phyloP scores from a whole-genome alignment of 83 land plant genomes.

The Thuja plicata region DNA sequence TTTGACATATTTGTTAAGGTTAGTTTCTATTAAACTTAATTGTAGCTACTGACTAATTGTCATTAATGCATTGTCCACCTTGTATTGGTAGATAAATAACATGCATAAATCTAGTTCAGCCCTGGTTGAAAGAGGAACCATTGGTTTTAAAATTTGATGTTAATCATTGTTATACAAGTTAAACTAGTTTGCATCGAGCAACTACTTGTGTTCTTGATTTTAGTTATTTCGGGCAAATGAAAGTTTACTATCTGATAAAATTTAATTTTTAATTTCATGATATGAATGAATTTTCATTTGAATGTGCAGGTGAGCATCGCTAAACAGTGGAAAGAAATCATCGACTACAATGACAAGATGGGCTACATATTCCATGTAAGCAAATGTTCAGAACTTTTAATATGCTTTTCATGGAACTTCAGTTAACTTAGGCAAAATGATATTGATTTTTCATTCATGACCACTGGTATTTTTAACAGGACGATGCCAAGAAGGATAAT shows the following conservation, averaged over 20 bases:
- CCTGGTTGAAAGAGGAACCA: background rate
- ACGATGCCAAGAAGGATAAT: conserved; percentile 11
- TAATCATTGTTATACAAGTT: background rate
- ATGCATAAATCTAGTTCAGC: background rate
- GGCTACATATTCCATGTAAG: conserved; percentile 77
- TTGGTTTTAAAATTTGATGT: background rate
- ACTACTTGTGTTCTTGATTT: background rate
- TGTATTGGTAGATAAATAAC: background rate
- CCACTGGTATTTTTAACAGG: background rate
- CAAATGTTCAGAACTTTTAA: background rate
- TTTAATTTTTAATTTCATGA: background rate
- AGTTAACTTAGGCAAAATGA: background rate
- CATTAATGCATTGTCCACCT: background rate
- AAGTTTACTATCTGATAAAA: background rate
- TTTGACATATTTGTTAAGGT: background rate
- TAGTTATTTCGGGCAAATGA: background rate
- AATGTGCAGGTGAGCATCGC: conserved; percentile 76
- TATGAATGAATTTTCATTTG: background rate
- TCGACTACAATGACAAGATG: conserved; percentile 76
- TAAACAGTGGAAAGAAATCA: conserved; percentile 89
- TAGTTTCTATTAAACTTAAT: background rate
- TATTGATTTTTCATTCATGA: background rate
- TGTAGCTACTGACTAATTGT: background rate
- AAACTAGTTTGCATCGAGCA: background rate
- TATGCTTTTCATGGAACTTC: background rate